A percentile compares a stretch with the other conserved stretches of the same genome.
Evolutionary conservation across 1,139 yeast genomes (phyloP).

Genomic region (Pichia cactophila): DNA sequence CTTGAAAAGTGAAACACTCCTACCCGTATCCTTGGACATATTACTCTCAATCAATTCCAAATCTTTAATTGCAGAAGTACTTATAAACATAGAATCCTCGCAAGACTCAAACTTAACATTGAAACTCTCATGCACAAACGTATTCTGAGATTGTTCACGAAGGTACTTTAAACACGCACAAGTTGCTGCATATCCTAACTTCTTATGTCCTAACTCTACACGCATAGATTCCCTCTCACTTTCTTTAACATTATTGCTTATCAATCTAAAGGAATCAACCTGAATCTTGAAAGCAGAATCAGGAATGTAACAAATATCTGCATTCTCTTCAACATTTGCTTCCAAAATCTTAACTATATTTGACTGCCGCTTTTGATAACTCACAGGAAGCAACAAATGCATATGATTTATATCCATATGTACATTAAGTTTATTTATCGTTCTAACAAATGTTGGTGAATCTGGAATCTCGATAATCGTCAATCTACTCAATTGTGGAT

Average conservation of each 20-base stretch:
- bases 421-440: constrained; percentile 35
- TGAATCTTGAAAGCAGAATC: constrained; percentile 4
- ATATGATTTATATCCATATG: constrained; percentile 15
- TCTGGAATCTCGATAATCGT: constrained; percentile 32
- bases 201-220: constrained; percentile 17
- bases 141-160: constrained; percentile 7
- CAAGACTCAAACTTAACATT: constrained; percentile 34
- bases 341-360: constrained; percentile 33
- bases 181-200: constrained; percentile 30
- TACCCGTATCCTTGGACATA: constrained; percentile 22
- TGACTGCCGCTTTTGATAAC: constrained; percentile 15
- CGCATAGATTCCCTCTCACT: constrained; percentile 1
- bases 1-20: constrained; percentile 28
- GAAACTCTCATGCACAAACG: constrained; percentile 22
- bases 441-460: constrained; percentile 39
- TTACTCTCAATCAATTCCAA: constrained; percentile 34
- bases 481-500: constrained; percentile 32
- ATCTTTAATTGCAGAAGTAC: constrained; percentile 30
- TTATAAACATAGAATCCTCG: constrained; percentile 38
- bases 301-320: background rate
- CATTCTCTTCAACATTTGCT: constrained; percentile 22
- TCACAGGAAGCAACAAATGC: constrained; percentile 31
- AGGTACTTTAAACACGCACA: constrained; percentile 30
- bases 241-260: constrained; percentile 5
- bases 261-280: background rate